Conservation (phyloP, 139 green algal species). For the Micractinium sp. region DNA sequence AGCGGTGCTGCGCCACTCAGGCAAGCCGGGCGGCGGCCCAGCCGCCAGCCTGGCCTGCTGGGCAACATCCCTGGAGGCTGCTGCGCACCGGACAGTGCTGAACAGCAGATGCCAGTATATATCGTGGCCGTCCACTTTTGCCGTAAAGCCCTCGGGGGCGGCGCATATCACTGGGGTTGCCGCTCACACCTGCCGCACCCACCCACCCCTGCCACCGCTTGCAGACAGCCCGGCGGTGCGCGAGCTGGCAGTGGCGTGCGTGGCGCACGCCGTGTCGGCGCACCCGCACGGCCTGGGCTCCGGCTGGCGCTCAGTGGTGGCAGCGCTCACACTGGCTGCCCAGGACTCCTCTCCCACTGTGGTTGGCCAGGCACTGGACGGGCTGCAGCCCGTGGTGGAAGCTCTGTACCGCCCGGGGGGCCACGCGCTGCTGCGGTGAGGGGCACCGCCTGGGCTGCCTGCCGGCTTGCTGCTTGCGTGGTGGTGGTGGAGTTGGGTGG, state of each 20-base stretch:
- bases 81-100: too few species aligned
- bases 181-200: not conserved
- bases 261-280: conserved; percentile 87
- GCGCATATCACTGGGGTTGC: too few species aligned
- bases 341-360: conserved; percentile 60
- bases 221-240: conserved; percentile 85
- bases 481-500: too few species aligned
- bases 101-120: too few species aligned
- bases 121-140: too few species aligned
- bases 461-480: too few species aligned
- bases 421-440: conserved; percentile 18
- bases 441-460: too few species aligned
- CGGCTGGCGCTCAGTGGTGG: conserved; percentile 93
- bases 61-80: too few species aligned
- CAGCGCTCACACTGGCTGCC: conserved; percentile 41
- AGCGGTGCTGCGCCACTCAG: conserved; percentile 89
- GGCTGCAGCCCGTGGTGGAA: conserved; percentile 65
- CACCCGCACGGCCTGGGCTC: conserved; percentile 92
- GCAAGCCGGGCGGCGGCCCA: too few species aligned
- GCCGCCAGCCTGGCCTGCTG: too few species aligned
- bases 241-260: conserved; percentile 95
- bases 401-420: conserved; percentile 55
- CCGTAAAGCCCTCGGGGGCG: too few species aligned
- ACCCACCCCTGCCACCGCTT: not conserved
- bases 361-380: conserved; percentile 66